Base-by-base conservation (phyloP, 2,329 filamentous ascomycete genomes). In the Fusarium austroafricanum region DNA sequence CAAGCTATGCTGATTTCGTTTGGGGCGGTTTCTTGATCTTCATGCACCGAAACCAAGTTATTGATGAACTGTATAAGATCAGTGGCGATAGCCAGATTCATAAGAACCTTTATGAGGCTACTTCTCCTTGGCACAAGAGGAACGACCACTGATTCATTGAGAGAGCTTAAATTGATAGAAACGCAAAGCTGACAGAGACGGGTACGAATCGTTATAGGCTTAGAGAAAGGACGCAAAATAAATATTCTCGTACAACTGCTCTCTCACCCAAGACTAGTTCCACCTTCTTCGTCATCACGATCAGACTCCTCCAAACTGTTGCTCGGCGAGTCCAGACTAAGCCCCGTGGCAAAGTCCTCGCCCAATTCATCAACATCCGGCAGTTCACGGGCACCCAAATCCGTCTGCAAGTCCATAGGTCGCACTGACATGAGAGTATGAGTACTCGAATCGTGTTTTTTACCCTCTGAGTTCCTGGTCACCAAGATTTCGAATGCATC, bases 1-100 rank as follows among this genome's bases (percentile, higher is more conserved):
- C 83, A 6, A 82, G 81, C 37, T 90, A 86, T 74, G 84, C 83
- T 6, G 88, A 89, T 73, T 86, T 92, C 55, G 79, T 87, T 3
- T 84, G 88, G 71, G 83, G 83, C 1, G 80, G 80, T 2, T 79
- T 79, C 33, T 64, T 89, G 58, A 75, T 84, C 6, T 86, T 84
- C 38, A 46, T 74, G 56, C 68, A 76, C 61, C 68, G 73, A 2
- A 67, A 82, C 6, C 78, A 78, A 3, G 55, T 75, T 3, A 79
- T 76, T 10, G 75, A 78, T 18, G 75, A 76, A 44, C 11, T 80
- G 18, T 71, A 84, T 58, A 75, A 76, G 53, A 71, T 72, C 26
- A 78, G 75, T 2, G 81, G 82, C 0, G 80, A 83, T 35, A 58
- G 65, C 10, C 71, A 75, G 40, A 69, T 77, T 21, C 82, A 85